phyloP scores from a whole-genome alignment of 768 basidiomycete genomes.

The Lentinula detonsa region DNA sequence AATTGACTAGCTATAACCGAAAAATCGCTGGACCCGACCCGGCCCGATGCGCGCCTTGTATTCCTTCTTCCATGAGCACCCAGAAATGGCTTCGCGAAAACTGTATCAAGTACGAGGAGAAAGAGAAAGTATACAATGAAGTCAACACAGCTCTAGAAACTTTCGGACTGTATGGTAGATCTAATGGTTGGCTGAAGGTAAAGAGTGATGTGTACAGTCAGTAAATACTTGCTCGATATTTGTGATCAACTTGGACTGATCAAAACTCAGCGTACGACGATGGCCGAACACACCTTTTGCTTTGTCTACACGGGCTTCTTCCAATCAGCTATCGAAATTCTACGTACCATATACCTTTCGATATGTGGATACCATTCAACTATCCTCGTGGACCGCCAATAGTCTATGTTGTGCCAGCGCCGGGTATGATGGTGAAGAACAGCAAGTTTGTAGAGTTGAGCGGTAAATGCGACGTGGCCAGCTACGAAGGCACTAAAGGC shows the following conservation, averaged over 20 bases:
- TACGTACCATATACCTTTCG: constrained; percentile 91
- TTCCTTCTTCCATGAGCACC: constrained; percentile 20
- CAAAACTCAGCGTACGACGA: constrained; percentile 75
- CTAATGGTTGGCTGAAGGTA: not conserved
- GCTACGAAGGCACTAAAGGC: constrained; percentile 22
- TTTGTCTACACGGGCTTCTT: constrained; percentile 87
- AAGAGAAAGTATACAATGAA: constrained; percentile 57
- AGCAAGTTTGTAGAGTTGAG: constrained; percentile 75
- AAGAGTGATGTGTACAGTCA: constrained; percentile 1
- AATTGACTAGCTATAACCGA: too few species aligned
- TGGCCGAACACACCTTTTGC: constrained; percentile 85
- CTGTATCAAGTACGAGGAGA: constrained; percentile 46
- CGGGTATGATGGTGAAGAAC: constrained; percentile 82
- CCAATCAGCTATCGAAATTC: constrained; percentile 74
- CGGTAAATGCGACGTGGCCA: constrained; percentile 65
- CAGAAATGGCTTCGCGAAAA: constrained; percentile 67
- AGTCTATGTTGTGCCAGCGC: constrained; percentile 87
- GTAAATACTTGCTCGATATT: constrained; percentile 1
- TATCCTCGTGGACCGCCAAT: constrained; percentile 84
- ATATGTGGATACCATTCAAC: constrained; percentile 80
- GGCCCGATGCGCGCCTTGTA: not conserved
- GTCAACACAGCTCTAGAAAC: constrained; percentile 47
- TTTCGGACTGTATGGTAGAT: not conserved
- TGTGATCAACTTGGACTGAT: constrained; percentile 1
- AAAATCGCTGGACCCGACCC: not conserved